Conservation (phyloP, 78 protist species). For the Thecamonas trahens region DNA sequence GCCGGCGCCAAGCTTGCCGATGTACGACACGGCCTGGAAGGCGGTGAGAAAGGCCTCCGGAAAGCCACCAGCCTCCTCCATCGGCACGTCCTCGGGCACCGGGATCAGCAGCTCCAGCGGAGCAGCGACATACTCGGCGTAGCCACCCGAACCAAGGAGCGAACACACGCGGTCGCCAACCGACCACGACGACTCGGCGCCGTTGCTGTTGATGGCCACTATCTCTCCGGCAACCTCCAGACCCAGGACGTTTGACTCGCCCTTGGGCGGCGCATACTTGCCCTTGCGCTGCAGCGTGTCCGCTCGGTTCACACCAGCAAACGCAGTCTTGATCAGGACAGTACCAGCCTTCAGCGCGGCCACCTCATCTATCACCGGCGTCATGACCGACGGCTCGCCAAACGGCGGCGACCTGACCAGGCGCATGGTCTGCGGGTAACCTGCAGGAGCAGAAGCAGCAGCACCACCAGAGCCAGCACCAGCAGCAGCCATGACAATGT, state of each 20-base stretch:
- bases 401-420: too few relatives aligned
- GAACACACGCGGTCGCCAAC: not conserved
- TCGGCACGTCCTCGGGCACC: not conserved
- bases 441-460: too few relatives aligned
- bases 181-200: not conserved
- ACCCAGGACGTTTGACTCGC: not conserved
- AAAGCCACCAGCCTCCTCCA: not conserved
- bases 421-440: too few relatives aligned
- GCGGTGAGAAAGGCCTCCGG: not conserved
- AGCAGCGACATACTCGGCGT: not conserved
- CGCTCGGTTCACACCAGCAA: not conserved
- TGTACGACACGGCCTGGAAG: not conserved
- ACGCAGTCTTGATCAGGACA: too few relatives aligned
- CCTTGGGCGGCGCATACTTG: not conserved
- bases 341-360: too few relatives aligned
- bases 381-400: too few relatives aligned
- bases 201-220: not conserved
- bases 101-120: not conserved
- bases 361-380: too few relatives aligned
- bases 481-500: too few relatives aligned
- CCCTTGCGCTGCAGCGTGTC: not conserved
- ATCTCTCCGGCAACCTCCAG: not conserved
- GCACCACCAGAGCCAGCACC: too few relatives aligned
- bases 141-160: not conserved
- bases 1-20: not conserved